Evolutionary conservation across 495 filamentous ascomycete species (phyloP), one percentile per base, ranked within the genome.

Genomic region (Durotheca rogersii): DNA sequence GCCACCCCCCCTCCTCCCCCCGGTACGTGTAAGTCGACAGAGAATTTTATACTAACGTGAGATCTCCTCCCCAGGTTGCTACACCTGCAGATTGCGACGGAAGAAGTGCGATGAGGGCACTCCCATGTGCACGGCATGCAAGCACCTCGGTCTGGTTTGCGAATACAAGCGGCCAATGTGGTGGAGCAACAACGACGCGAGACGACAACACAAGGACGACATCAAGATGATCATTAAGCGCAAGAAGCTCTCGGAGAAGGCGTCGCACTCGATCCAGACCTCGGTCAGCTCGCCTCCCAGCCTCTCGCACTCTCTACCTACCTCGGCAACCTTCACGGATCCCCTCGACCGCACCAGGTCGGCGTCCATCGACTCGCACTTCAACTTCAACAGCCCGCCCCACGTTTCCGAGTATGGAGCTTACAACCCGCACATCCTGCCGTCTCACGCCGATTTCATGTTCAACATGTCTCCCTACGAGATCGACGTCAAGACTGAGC

Each of bases 81-180:
- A 92, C 70, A 97, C 92, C 44, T 98, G 93, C 76, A 86, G 93
- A 61, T 71, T 98, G 53, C 83, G 93, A 65, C 72, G 93, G 60
- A 96, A 98, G 81, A 98, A 98, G 81, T 97, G 93, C 72, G 92
- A 98, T 65, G 93, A 98, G 71, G 86, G 84, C 43, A 87, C 87
- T 59, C 87, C 89, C 29, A 74, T 82, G 53, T 98, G 93, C 75
- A 81, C 81, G 40, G 89, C 92, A 39, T 98, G 93, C 80, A 86
- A 81, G 64, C 87, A 96, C 60, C 82, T 98, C 32, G 82, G 83
- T 7, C 78, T 98, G 16, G 74, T 74, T 50, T 98, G 93, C 71
- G 89, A 98, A 75, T 98, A 96, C 71, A 95, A 95, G 79, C 77
- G 91, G 64, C 92, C 93, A 7, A 81, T 88, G 67, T 98, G 93